Evolutionary conservation across 83 land plant genomes (phyloP), one percentile per base, ranked within the genome.

Genomic region (Picea mariana): DNA sequence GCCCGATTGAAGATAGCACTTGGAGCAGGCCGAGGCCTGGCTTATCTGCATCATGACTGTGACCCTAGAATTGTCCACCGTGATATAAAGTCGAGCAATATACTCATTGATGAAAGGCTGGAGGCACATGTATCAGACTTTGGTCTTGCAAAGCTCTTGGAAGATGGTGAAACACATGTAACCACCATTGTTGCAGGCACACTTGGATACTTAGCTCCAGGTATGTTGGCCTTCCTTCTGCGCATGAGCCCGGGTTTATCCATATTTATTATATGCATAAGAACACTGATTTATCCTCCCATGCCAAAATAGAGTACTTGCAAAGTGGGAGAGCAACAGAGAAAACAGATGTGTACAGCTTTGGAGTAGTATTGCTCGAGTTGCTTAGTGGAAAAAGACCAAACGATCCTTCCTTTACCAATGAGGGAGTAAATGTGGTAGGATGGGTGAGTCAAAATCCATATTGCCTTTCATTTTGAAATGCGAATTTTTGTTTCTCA

Each of bases 131-230:
- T 94, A 12, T 94, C 97, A 42, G 97, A 94, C 86, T 94, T 92
- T 90, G 97, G 97, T 23, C 91, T 94, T 72, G 95, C 97, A n/a
- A 94, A 92, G 79, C 91, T 97, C 38, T 78, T 95, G 69, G 95
- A 92, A 60, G 98, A 93, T 62, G 91, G 90, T 67, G 97, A 94
- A 64, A 84, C 93, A 17, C 98, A 97, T 86, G 93, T 95, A 12
- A 97, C 98, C 11, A 97, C 99, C 11, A 93, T 97, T n/a, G 95
- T 97, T 78, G 99, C 98, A 67, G 99, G 99, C 55, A 97, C 99
- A 21, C 95, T 97, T 87, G 99, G 99, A 75, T 97, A 97, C 78
- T 81, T 97, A 66, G 99, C 98, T 69, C 99, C 99, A 86, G 99
- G 99, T 97, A 69, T 81, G 81, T 81, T 65, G 13, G 27, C 65